phyloP scores from a whole-genome alignment of 805 yeast species.

The Starmerella asiatica region DNA sequence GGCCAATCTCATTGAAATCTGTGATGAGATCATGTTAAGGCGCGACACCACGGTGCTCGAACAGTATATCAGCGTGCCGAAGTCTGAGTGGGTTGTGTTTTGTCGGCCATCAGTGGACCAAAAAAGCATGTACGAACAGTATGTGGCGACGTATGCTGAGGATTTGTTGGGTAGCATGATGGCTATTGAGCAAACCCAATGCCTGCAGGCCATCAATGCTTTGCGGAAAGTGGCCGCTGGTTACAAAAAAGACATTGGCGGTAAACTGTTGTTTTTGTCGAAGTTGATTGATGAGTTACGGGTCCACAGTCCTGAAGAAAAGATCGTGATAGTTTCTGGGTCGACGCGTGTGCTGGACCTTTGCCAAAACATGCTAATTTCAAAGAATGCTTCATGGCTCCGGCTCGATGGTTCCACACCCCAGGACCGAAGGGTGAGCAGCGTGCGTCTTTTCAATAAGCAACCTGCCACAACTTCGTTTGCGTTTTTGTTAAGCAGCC shows the following conservation, averaged over 20 bases:
- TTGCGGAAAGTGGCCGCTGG: constrained; percentile 14
- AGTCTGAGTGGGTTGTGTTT: constrained; percentile 63
- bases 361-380: constrained; percentile 42
- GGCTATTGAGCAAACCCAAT: constrained; percentile 13
- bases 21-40: constrained; percentile 56
- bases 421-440: constrained; percentile 44
- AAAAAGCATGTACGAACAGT: background rate
- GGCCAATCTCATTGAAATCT: constrained; percentile 46
- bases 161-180: background rate
- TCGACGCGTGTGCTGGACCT: constrained; percentile 78
- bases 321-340: constrained; percentile 74
- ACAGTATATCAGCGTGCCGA: constrained; percentile 50
- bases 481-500: constrained; percentile 69
- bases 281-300: constrained; percentile 41
- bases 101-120: constrained; percentile 49
- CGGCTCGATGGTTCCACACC: constrained; percentile 82
- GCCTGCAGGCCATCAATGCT: constrained; percentile 45
- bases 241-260: constrained; percentile 27
- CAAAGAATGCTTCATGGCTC: constrained; percentile 37
- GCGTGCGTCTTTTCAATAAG: constrained; percentile 59
- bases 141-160: background rate
- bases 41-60: constrained; percentile 46
- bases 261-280: constrained; percentile 53
- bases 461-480: constrained; percentile 31
- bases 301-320: constrained; percentile 38